Base-by-base conservation (phyloP, 495 filamentous ascomycete genomes). In the Tuber indicum region DNA sequence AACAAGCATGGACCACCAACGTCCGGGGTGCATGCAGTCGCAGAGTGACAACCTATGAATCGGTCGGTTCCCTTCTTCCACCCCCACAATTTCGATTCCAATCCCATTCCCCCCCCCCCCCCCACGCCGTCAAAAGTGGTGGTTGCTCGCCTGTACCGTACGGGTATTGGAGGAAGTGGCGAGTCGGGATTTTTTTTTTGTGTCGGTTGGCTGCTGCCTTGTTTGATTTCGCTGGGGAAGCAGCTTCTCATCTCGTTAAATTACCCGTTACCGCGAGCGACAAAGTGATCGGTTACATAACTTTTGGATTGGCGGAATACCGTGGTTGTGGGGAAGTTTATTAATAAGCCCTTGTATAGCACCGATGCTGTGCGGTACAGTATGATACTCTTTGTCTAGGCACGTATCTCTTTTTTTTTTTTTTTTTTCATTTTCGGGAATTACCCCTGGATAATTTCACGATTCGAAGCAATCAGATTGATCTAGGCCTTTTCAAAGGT, bases 231-330 rank as follows among this genome's bases (percentile, higher is more conserved):
- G 32, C 32, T 32, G 32, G 32, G 32, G 32, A 32, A 41, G 39
- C 39, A 41, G 39, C 47, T 62, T 62, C 52, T 32, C 52, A 62
- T 62, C 52, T 32, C 52, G 52, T 41, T 41, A 32, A 32, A 32
- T 62, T 62, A 62, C n/a, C 52, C 52, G 52, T 32, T 62, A 62
- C 52, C 52, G 52, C 52, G 52, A 62, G n/a, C 52, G 26, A 62
- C 3, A 41, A 41, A 32, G 52, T 32, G 52, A 62, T 62, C 52
- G 52, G 52, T 32, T 41, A 62, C n/a, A n/a, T 26, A 62, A 62
- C 10, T 32, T 32, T 32, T 10, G 32, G 52, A 62, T 62, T n/a
- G n/a, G 32, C 52, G 52, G 52, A 1, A 62, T 62, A 32, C n/a
- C n/a, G n/a, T 62, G 39, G n/a, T 32, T 10, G n/a, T 26, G 52